Conservation (phyloP, 129 eudicot species). For the Apium graveolens region DNA sequence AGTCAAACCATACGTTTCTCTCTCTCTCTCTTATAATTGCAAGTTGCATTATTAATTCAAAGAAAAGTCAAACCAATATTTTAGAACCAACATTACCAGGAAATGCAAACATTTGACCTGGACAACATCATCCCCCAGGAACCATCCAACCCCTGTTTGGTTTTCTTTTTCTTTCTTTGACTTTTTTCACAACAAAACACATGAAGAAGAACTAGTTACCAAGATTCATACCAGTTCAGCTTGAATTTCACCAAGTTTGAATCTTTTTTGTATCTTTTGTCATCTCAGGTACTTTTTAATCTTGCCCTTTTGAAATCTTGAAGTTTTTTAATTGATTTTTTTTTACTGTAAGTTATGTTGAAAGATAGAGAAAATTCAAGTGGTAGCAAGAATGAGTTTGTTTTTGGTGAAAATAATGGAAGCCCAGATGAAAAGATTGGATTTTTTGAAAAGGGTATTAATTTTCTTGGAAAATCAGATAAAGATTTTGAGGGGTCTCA, state of each 20-base stretch:
- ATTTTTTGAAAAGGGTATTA: constrained; percentile 38
- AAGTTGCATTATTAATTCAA: neutral
- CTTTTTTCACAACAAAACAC: neutral
- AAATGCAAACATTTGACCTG: constrained; percentile 1
- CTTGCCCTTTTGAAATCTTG: constrained; percentile 5
- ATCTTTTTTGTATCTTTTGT: neutral
- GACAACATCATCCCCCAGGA: neutral
- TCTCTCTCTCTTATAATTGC: neutral
- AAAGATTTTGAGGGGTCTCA: constrained; percentile 18
- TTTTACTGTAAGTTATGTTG: constrained; percentile 20
- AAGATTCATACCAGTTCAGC: neutral
- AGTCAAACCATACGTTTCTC: neutral
- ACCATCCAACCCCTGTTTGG: neutral
- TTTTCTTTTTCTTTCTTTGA: neutral
- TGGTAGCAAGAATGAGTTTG: constrained; percentile 18
- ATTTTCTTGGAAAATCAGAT: constrained; percentile 33
- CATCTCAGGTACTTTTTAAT: constrained; percentile 18
- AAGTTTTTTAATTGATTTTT: neutral
- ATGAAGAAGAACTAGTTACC: neutral
- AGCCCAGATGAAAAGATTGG: constrained; percentile 45
- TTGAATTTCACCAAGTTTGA: neutral
- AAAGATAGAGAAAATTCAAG: constrained; percentile 37
- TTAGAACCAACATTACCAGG: neutral
- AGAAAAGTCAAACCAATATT: constrained; percentile 5
- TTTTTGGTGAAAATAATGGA: constrained; percentile 29